These are phyloP conservation scores for Pythium guiyangense DNA, from an alignment of 352 stramenopile genomes.

Conservation along the genomic window DNA sequence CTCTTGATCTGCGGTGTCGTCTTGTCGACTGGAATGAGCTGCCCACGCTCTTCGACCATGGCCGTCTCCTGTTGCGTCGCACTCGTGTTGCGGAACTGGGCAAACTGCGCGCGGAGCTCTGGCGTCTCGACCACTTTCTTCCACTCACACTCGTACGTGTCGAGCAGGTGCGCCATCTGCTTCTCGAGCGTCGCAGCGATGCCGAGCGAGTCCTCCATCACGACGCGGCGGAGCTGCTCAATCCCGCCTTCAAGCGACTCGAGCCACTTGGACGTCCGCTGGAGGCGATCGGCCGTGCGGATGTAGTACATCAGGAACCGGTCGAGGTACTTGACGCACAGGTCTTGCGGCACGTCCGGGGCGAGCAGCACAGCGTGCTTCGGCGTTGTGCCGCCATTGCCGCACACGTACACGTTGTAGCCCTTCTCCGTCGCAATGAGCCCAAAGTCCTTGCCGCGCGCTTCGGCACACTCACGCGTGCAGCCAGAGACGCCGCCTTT, in stretches of 20 bases:
- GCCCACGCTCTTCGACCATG: slow-evolving; percentile 74
- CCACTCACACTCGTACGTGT: slow-evolving; percentile 94
- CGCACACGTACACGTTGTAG: slow-evolving; percentile 91
- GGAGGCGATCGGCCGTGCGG: slow-evolving; percentile 63
- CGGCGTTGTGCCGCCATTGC: slow-evolving; percentile 84
- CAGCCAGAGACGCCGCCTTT: slow-evolving; percentile 90
- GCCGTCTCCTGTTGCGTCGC: slow-evolving; percentile 55
- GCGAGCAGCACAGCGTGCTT: slow-evolving; percentile 70
- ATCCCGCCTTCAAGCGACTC: slow-evolving; percentile 71
- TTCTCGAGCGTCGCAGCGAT: slow-evolving; percentile 73
- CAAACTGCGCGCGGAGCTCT: slow-evolving; percentile 73
- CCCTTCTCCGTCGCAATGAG: slow-evolving; percentile 90
- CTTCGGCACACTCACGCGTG: slow-evolving; percentile 90
- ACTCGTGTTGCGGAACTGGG: slow-evolving; percentile 90
- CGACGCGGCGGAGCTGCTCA: slow-evolving; percentile 44
- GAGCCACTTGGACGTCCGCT: slow-evolving; percentile 88
- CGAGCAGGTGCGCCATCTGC: slow-evolving; percentile 88
- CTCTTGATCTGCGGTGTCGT: slow-evolving; percentile 21
- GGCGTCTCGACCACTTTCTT: slow-evolving; percentile 89
- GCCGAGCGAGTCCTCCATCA: slow-evolving; percentile 89
- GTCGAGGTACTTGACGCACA: slow-evolving; percentile 86
- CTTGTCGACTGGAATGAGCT: slow-evolving; percentile 78
- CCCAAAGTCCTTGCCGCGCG: slow-evolving; percentile 91
- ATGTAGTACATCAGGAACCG: slow-evolving; percentile 92
- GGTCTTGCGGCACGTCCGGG: slow-evolving; percentile 41